Evolutionary conservation across 805 yeast species (phyloP).

Genomic region (Hanseniaspora taiwanica): DNA sequence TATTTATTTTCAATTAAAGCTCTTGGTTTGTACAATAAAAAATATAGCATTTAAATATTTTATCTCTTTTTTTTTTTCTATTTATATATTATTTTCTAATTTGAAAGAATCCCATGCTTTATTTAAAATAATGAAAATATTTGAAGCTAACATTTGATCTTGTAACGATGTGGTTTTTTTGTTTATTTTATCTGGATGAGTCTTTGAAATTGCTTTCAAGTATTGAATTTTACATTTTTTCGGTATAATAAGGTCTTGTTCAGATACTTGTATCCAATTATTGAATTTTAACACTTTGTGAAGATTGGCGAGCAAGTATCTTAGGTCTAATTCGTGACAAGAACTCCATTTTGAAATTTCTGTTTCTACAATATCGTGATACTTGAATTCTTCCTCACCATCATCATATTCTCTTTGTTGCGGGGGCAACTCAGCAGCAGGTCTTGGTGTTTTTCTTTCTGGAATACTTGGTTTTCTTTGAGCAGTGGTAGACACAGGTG

Average conservation of each 20-base stretch:
- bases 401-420: slow-evolving; percentile 32
- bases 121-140: slow-evolving; percentile 70
- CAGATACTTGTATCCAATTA: slow-evolving; percentile 50
- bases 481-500: no score
- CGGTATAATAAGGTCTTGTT: slow-evolving; percentile 72
- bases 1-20: slow-evolving; percentile 89
- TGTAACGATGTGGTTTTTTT: slow-evolving; percentile 42
- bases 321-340: slow-evolving; percentile 69
- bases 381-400: slow-evolving; percentile 44
- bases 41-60: slow-evolving; percentile 3
- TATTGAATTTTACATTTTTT: slow-evolving; percentile 79
- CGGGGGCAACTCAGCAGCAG: no score
- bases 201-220: slow-evolving; percentile 80
- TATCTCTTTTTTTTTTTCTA: neutral
- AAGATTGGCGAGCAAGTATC: slow-evolving; percentile 62
- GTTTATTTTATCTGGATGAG: slow-evolving; percentile 77
- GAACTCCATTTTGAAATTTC: slow-evolving; percentile 48
- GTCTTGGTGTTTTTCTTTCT: slow-evolving; percentile 6
- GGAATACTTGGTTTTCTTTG: no score
- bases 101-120: slow-evolving; percentile 84
- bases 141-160: slow-evolving; percentile 72
- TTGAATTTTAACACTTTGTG: slow-evolving; percentile 57
- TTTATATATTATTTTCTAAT: slow-evolving; percentile 35
- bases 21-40: slow-evolving; percentile 49
- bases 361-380: slow-evolving; percentile 50